Evolutionary conservation across 176 grass and related monocot species (phyloP).

Genomic region (Aegilops sharonensis): DNA sequence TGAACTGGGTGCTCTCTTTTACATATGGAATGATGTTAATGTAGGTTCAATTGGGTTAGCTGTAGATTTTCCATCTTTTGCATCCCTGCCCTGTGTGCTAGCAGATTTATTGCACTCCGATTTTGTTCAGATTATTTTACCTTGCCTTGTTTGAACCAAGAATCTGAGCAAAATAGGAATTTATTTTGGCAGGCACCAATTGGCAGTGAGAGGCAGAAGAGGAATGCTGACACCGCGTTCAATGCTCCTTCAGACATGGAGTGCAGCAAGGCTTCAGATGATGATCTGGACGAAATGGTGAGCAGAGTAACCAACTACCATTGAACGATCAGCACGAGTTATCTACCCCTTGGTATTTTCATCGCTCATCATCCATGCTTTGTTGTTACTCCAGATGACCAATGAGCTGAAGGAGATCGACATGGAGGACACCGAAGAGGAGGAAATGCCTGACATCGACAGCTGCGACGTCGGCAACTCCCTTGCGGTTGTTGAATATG

Average conservation of each 20-base stretch:
- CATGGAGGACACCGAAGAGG: conserved; percentile 76
- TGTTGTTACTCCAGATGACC: conserved; percentile 46
- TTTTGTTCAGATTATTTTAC: neutral
- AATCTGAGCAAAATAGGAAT: neutral
- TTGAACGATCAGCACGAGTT: neutral
- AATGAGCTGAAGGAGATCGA: conserved; percentile 69
- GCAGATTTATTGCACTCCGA: neutral
- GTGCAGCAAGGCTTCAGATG: neutral
- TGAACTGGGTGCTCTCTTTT: neutral
- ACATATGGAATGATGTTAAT: neutral
- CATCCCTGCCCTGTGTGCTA: neutral
- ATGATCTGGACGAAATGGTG: conserved; percentile 42
- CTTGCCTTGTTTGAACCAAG: neutral
- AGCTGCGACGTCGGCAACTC: conserved; percentile 62
- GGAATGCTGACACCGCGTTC: conserved; percentile 37
- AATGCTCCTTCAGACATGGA: conserved; percentile 35
- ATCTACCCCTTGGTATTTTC: neutral
- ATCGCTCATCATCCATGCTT: neutral
- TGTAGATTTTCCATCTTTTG: neutral
- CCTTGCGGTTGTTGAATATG: conserved; percentile 84
- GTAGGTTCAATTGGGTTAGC: neutral
- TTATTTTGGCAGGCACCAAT: conserved; percentile 40
- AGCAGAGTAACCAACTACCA: neutral
- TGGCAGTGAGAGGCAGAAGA: conserved; percentile 63
- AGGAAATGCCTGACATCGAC: conserved; percentile 58